Base-by-base conservation (phyloP, 371 early-diverging fungal species). In the Ordospora pajunii region DNA sequence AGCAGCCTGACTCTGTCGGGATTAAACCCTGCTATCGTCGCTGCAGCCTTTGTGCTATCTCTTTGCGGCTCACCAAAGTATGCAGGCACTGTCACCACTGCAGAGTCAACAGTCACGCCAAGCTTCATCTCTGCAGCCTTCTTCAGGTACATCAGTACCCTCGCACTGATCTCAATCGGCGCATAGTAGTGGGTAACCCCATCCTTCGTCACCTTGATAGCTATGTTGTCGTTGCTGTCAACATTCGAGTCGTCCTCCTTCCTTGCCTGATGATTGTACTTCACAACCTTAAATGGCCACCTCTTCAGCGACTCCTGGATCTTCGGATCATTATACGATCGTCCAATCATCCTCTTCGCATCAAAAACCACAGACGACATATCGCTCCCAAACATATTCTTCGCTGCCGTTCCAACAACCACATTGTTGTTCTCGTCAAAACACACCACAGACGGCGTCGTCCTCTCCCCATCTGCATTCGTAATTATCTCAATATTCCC, bases 381-480 rank as follows among this genome's bases (percentile, higher is more conserved):
- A 87, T 91, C 90, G 89, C 90, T 88, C 80, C 91, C 90, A 78
- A 89, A 89, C 87, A 92, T 93, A 88, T 92, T 91, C 89, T 90
- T 91, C 82, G 94, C 93, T 78, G 93, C 91, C 86, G 91, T 92
- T 86, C 93, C 95, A 77, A 93, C 90, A 73, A 93, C 87, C 9
- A 71, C 43, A 87, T 91, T 92, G 76, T 87, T 84, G 86, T 91
- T 91, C 17, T 79, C 76, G 79, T 92, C 90, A 89, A 95, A 93
- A 67, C 84, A 92, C 73, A 95, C 93, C 69, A 92, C 91, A 58
- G 92, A 91, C 72, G 93, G 94, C 65, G 93, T 93, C 75, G 92
- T 94, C 80, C 93, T 89, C 88, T 91, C 90, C 82, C 93, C 95
- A 87, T 93, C 93, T 86, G 90, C 91, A 88, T 94, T 94, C 86